Percentiles rank a stretch among this genome's conserved stretches.
Conservation (phyloP, 2,329 filamentous ascomycete genomes). For the Fusarium clavum region DNA sequence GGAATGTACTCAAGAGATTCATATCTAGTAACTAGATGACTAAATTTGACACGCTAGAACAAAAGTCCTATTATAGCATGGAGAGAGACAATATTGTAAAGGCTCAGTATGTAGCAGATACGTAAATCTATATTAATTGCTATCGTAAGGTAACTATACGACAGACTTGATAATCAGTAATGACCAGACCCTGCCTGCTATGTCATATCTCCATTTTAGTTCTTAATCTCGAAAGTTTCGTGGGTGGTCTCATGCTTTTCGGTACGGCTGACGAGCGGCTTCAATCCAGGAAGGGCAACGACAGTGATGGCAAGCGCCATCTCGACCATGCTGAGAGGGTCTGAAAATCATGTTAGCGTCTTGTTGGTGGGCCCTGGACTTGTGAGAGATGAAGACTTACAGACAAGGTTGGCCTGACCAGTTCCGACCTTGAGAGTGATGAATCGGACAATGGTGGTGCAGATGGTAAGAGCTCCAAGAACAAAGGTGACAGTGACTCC, state of each 20-base stretch:
- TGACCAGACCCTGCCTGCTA: neutral
- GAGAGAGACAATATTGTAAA: neutral
- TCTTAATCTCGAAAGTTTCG: conserved; percentile 20
- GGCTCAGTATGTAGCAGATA: neutral
- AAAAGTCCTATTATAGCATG: neutral
- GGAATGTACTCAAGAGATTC: too few species aligned
- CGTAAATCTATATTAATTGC: neutral
- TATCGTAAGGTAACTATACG: neutral
- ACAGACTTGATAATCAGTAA: neutral
- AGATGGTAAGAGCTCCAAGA: conserved; percentile 35
- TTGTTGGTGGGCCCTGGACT: neutral
- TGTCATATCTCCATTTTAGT: neutral
- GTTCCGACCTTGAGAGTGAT: conserved; percentile 35
- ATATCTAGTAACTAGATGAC: neutral
- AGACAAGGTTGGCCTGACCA: conserved; percentile 41
- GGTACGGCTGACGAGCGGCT: conserved; percentile 28
- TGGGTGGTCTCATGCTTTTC: conserved; percentile 7
- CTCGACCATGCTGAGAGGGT: conserved; percentile 42
- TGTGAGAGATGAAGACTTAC: conserved; percentile 8
- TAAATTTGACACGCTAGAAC: neutral
- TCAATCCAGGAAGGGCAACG: conserved; percentile 39
- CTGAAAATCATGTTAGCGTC: neutral
- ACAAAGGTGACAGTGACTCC: conserved; percentile 36
- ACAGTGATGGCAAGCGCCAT: conserved; percentile 36
- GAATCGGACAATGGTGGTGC: conserved; percentile 36